Percentiles rank a stretch among this genome's conserved stretches.
phyloP scores from a whole-genome alignment of 148 eudicot genomes.

The Rhododendron kiyosumense region DNA sequence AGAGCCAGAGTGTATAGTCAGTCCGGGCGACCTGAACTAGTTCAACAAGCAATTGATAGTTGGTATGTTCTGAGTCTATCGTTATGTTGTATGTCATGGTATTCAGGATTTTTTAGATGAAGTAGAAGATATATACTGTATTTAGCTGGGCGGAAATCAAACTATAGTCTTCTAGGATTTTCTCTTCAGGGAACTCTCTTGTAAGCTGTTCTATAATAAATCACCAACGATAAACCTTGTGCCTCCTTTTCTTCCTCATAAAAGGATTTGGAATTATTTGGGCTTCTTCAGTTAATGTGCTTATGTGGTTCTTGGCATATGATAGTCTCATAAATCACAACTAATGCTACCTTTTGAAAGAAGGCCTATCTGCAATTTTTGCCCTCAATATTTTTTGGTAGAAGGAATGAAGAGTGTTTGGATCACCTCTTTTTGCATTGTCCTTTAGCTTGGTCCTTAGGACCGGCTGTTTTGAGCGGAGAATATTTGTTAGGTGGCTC shows the following conservation, averaged over 20 bases:
- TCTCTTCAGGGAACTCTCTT: not conserved
- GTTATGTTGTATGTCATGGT: not conserved
- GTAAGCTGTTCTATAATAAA: not conserved
- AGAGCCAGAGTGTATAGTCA: constrained; percentile 86
- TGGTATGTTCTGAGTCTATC: constrained; percentile 41
- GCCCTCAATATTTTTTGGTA: not conserved
- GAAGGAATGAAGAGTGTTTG: not conserved
- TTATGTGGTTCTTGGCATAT: not conserved
- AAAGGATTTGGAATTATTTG: not conserved
- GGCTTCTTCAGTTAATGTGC: not conserved
- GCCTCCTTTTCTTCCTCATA: not conserved
- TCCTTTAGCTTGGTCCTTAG: not conserved
- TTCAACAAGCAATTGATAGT: constrained; percentile 87
- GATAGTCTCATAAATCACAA: not conserved
- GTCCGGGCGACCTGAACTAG: constrained; percentile 52
- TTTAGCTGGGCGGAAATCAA: not conserved
- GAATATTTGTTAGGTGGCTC: not conserved
- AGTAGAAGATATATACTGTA: not conserved
- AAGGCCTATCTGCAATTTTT: not conserved
- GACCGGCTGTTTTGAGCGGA: not conserved
- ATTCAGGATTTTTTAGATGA: not conserved
- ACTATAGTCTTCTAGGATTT: not conserved
- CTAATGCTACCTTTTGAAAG: not conserved
- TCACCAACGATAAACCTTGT: not conserved
- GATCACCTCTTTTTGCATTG: not conserved